Conservation (phyloP, 441 rosid species). For the Pelargonium australe region DNA sequence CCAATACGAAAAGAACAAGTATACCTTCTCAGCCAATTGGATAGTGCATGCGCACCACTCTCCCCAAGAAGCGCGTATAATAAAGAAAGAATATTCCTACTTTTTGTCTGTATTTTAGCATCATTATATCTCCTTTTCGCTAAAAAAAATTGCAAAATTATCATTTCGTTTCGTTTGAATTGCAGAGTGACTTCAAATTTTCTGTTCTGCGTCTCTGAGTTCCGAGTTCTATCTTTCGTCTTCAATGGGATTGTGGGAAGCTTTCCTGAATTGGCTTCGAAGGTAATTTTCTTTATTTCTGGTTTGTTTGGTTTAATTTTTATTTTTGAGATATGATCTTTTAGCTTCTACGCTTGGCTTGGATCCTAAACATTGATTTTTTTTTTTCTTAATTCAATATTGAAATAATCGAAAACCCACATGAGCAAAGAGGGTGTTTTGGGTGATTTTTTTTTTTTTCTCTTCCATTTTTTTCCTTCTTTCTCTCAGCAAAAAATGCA, state of each 20-base stretch:
- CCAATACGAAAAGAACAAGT: background rate
- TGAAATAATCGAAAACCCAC: conserved; percentile 3
- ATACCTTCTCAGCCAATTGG: background rate
- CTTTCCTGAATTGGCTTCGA: conserved; percentile 26
- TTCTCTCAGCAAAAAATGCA: background rate
- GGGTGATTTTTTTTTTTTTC: background rate
- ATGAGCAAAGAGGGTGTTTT: background rate
- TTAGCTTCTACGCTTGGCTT: conserved; percentile 14
- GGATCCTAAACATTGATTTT: background rate
- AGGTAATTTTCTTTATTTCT: conserved; percentile 8
- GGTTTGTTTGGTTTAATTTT: background rate
- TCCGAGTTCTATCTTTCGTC: background rate
- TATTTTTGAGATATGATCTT: background rate
- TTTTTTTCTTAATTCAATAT: background rate
- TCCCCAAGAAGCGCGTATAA: conserved; percentile 1
- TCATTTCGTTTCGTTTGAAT: background rate
- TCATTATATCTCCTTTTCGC: background rate
- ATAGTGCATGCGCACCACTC: background rate
- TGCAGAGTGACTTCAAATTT: background rate
- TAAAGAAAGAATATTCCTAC: background rate
- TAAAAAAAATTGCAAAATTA: background rate
- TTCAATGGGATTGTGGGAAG: conserved; percentile 26
- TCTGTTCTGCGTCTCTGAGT: background rate
- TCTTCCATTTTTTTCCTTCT: background rate
- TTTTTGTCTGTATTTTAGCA: conserved; percentile 3